Evolutionary conservation across 2,329 filamentous ascomycete genomes (phyloP), one percentile per base, ranked within the genome.

Genomic region (Claviceps sp.): DNA sequence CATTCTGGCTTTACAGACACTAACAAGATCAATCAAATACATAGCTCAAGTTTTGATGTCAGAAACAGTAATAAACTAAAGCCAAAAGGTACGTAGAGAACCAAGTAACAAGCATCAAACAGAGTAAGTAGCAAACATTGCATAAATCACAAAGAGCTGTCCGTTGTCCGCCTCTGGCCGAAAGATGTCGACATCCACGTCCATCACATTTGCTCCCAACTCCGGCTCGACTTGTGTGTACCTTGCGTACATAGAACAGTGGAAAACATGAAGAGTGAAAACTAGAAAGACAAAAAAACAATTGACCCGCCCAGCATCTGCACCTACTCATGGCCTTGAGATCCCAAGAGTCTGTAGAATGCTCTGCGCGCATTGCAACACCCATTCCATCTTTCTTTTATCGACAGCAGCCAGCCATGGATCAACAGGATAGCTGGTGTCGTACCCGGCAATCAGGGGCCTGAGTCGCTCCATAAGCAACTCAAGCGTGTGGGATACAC

Each of bases 351-450:
- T 60, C 44, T 62, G 61, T 23, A 69, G 60, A 50, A 70, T 63
- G 45, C 65, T 62, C 47, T 68, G 60, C 4, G 67, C 66, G 4
- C 65, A 65, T 38, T 60, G 58, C 29, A 69, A 59, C 52, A 70
- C 66, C 66, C 67, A 68, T 42, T 70, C 67, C 43, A 70, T 61
- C 61, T 69, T 70, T 50, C 53, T 58, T 56, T 64, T 61, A 50
- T 69, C 67, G 5, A 69, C 58, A 49, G 64, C 67, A 51, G 61
- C 62, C 47, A 70, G 58, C 65, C 68, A 70, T 8, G 67, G 67
- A 44, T 70, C 67, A 2, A 66, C 66, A 1, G 67, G 66, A 57
- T 66, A 70, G 16, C 62, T 64, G 23, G 66, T 66, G 49, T 62
- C 60, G 44, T 67, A 67, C 5, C 59, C 59, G 4, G 59, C 61